Conservation (phyloP, 2,329 filamentous ascomycete species). For the Talaromyces sp. region DNA sequence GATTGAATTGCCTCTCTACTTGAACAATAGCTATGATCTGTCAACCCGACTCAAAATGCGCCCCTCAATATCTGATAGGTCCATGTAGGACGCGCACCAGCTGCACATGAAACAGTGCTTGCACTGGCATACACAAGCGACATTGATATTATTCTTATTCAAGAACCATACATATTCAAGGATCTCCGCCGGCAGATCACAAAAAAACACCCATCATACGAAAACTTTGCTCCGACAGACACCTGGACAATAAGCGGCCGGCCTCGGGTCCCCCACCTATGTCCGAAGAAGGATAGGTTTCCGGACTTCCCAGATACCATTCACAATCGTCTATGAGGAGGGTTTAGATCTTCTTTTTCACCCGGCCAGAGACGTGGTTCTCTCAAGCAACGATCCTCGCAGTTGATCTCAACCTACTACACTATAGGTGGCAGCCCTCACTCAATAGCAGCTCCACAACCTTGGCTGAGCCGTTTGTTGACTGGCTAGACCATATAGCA, state of each 20-base stretch:
- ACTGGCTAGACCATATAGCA: no score
- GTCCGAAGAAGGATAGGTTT: neutral
- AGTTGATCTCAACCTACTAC: no score
- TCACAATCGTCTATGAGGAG: no score
- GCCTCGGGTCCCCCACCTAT: neutral
- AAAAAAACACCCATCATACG: neutral
- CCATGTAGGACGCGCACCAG: neutral
- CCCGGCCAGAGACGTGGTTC: no score
- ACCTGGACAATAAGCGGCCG: neutral
- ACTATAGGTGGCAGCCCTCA: no score
- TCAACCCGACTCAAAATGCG: neutral
- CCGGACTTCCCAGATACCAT: neutral
- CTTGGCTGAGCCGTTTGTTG: no score
- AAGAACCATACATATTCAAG: neutral
- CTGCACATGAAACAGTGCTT: neutral
- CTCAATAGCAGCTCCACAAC: no score
- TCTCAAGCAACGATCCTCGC: no score
- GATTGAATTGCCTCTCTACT: neutral
- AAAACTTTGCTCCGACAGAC: no score
- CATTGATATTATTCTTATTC: neutral
- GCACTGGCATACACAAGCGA: neutral
- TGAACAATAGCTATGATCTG: neutral
- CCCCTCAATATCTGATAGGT: neutral
- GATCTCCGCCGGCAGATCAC: neutral
- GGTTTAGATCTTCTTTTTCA: no score